Percentiles rank a stretch among this genome's conserved stretches.
Conservation (phyloP, 331 rosid species). For the Spiraea crenata region DNA sequence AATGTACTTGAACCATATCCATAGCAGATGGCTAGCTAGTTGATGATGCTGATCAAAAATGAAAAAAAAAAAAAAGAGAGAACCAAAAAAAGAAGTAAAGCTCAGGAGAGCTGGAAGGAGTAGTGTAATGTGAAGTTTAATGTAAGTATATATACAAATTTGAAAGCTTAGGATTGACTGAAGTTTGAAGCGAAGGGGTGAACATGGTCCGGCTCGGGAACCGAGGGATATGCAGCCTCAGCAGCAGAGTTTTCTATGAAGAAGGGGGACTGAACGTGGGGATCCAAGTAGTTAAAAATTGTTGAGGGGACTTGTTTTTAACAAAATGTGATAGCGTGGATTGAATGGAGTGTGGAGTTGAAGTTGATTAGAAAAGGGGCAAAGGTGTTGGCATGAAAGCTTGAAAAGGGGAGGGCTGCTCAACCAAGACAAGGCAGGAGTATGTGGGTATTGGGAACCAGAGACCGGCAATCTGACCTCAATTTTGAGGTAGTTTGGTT, state of each 20-base stretch:
- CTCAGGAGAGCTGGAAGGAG: conserved; percentile 22
- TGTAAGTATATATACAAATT: conserved; percentile 25
- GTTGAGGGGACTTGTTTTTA: conserved; percentile 18
- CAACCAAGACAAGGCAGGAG: conserved; percentile 56
- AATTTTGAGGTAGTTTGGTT: conserved; percentile 62
- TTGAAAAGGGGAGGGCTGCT: conserved; percentile 59
- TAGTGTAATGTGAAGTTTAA: neutral
- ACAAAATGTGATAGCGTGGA: conserved; percentile 28
- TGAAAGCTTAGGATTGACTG: conserved; percentile 31
- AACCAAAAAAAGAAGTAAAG: conserved; percentile 17
- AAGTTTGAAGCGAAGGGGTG: conserved; percentile 43
- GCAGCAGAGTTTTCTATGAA: conserved; percentile 44
- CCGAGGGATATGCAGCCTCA: conserved; percentile 65
- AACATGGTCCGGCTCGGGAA: conserved; percentile 85
- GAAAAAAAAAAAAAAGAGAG: neutral
- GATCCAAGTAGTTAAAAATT: conserved; percentile 22
- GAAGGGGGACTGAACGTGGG: conserved; percentile 74
- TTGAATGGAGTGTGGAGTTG: conserved; percentile 24
- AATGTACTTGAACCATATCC: conserved; percentile 38
- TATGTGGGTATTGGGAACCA: conserved; percentile 53
- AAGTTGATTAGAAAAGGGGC: conserved; percentile 48
- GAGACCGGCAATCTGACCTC: conserved; percentile 74
- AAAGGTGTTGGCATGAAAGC: conserved; percentile 63
- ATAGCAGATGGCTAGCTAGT: conserved; percentile 22
- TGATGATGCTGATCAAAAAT: neutral